Evolutionary conservation across 164 flowering plant species (phyloP).

Genomic region (Vitis vinifera): ASM3070453v1 NC_081818.1:29545001-29545500

Average conservation of each 20-base stretch:
- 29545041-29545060: no score
- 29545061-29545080: no score
- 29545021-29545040: no score
- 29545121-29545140: no score
- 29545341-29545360: slow-evolving; percentile 40
- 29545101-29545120: no score
- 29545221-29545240: slow-evolving; percentile 24
- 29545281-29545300: slow-evolving; percentile 30
- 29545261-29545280: slow-evolving; percentile 25
- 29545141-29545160: no score
- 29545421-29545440: slow-evolving; percentile 14
- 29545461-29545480: slow-evolving; percentile 45
- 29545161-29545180: no score
- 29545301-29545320: slow-evolving; percentile 37
- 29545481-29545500: slow-evolving; percentile 33
- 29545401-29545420: slow-evolving; percentile 31
- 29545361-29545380: slow-evolving; percentile 31
- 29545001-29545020: no score
- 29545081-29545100: no score
- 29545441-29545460: slow-evolving; percentile 49
- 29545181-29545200: slow-evolving; percentile 26
- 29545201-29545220: slow-evolving; percentile 14
- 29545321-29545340: slow-evolving; percentile 49
- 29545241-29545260: slow-evolving; percentile 24
- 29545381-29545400: slow-evolving; percentile 22